phyloP scores from a whole-genome alignment of 768 basidiomycete genomes.

The Suillus subaureus region DNA sequence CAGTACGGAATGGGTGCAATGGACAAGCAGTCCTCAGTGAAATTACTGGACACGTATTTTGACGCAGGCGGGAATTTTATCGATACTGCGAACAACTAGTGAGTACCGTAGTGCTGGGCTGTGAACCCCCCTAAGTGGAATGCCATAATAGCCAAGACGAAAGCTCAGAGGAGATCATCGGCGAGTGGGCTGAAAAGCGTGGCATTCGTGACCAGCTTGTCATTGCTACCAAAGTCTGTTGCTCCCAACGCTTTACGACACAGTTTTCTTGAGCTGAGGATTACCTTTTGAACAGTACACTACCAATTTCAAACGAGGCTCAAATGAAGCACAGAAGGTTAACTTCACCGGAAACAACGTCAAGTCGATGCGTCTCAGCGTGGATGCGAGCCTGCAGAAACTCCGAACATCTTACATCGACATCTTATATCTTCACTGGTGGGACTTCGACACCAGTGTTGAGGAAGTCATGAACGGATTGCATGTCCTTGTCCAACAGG shows the following conservation, averaged over 20 bases:
- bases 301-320: constrained; percentile 20
- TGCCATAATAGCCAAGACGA: constrained; percentile 39
- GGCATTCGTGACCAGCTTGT: constrained; percentile 47
- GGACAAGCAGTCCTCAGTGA: constrained; percentile 44
- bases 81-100: constrained; percentile 51
- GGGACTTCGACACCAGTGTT: constrained; percentile 40
- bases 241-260: background rate
- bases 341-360: constrained; percentile 50
- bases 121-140: background rate
- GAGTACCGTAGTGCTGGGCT: constrained; percentile 11
- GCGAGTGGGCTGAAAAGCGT: constrained; percentile 48
- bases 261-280: background rate
- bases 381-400: constrained; percentile 31
- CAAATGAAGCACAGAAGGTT: constrained; percentile 32
- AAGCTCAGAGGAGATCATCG: constrained; percentile 45
- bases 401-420: constrained; percentile 28
- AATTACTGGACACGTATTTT: constrained; percentile 48
- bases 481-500: constrained; percentile 38
- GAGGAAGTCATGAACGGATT: constrained; percentile 44
- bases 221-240: constrained; percentile 42
- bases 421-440: constrained; percentile 33
- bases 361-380: constrained; percentile 45
- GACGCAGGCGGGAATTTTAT: constrained; percentile 52
- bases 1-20: constrained; percentile 41
- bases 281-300: constrained; percentile 20